Base-by-base conservation (phyloP, 176 grass and related monocot species). In the Zea luxurians region DNA sequence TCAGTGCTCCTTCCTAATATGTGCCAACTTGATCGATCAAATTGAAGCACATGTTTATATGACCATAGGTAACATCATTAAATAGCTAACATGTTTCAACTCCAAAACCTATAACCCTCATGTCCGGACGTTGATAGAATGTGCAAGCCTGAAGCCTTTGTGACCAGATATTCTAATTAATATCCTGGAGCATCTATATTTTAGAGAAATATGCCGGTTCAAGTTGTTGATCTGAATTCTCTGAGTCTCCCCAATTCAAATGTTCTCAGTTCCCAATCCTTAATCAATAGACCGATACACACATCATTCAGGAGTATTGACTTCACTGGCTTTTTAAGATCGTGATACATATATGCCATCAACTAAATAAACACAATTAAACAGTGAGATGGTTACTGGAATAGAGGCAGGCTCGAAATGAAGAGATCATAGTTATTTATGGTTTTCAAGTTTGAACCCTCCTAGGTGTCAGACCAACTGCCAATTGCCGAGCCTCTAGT, bases 81-180 rank as follows among this genome's bases (percentile, higher is more conserved):
- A 66, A 68, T n/a, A 36, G 20, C 52, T 55, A 55, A 80, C 17
- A 60, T 69, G 52, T 53, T 49, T 75, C 18, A 41, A 68, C 71
- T 70, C 15, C 15, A 20, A 79, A 63, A 7, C 7, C 70, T 1
- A 7, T 13, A 74, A 68, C 3, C 62, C 37, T 43, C 38, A 59
- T 74, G n/a, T 10, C 54, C 21, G 44, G 18, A 38, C 41, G 4
- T 46, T 61, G 40, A 61, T 16, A 75, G 57, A 8, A 3, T 4
- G 55, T 66, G 71, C 7, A 66, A 12, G 48, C 35, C 4, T 68
- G 61, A 41, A 36, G 27, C 27, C 27, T 27, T 27, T 27, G 27
- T 38, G 12, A 52, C 12, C 72, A 83, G 35, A 17, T n/a, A 50
- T 50, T 55, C 13, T 60, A 68, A 10, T 68, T 36, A 48, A 20